Conservation (phyloP, 257 asterid genomes). For the Solanum boliviense region DNA sequence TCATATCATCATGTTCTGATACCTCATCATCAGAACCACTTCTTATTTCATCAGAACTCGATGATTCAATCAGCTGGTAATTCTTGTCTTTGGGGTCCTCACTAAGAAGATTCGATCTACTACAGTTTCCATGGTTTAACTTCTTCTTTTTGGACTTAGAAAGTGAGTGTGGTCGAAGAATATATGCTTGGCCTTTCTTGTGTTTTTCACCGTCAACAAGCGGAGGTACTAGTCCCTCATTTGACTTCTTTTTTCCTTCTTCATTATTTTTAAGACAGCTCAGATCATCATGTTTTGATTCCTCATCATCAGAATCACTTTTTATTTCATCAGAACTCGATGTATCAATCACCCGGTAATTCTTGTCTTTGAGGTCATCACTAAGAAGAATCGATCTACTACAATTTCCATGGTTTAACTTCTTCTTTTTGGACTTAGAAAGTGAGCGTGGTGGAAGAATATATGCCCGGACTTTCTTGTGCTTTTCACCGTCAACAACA, state of each 20-base stretch:
- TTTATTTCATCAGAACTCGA: background rate
- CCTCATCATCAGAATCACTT: background rate
- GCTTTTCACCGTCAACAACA: background rate
- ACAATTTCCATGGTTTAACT: background rate
- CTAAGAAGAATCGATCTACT: background rate
- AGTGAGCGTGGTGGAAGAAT: background rate
- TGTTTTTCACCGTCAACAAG: background rate
- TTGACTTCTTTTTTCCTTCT: background rate
- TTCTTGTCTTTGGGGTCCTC: background rate
- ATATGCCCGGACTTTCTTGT: background rate
- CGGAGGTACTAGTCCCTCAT: background rate
- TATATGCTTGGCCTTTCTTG: background rate
- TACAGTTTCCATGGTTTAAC: background rate
- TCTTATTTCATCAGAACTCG: background rate
- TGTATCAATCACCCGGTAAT: background rate
- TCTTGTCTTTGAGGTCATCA: background rate
- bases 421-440: background rate
- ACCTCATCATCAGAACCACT: background rate
- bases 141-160: background rate
- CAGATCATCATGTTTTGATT: background rate
- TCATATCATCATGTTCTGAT: background rate
- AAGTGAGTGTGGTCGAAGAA: constrained; percentile 3
- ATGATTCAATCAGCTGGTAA: background rate
- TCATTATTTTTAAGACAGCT: background rate
- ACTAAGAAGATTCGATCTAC: background rate